These are phyloP conservation scores for Casuarina equisetifolia DNA, from an alignment of 306 rosid species.

Conservation along the genomic window DNA sequence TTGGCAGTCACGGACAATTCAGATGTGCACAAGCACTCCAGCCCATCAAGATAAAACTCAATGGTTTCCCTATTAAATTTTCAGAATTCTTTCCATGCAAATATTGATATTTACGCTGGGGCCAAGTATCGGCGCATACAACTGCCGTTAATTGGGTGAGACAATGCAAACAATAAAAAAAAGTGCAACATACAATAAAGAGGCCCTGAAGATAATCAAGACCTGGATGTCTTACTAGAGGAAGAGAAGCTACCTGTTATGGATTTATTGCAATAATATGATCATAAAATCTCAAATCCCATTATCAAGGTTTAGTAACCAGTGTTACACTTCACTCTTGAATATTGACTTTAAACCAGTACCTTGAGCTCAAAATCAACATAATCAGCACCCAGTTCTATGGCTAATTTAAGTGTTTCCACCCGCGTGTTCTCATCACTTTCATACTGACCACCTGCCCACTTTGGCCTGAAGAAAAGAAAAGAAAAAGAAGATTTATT, in stretches of 20 bases:
- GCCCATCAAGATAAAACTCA: neutral
- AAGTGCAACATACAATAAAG: no score
- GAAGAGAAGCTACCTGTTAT: neutral
- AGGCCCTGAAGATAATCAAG: no score
- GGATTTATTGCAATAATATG: neutral
- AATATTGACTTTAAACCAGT: neutral
- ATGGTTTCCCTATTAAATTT: neutral
- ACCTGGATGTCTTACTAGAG: no score
- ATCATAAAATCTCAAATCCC: neutral
- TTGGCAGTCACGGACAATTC: no score
- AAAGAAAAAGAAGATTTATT: neutral
- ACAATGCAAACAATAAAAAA: no score
- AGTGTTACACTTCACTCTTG: neutral
- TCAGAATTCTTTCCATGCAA: neutral
- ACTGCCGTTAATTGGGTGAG: no score
- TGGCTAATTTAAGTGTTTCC: slow-evolving; percentile 34
- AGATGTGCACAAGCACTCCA: no score
- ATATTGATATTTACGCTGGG: neutral
- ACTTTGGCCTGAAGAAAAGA: slow-evolving; percentile 23
- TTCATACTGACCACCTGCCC: slow-evolving; percentile 35
- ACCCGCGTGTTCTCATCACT: slow-evolving; percentile 29
- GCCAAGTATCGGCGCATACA: no score
- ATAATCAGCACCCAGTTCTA: slow-evolving; percentile 49
- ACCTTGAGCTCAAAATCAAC: slow-evolving; percentile 46
- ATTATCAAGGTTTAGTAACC: neutral